Conservation (phyloP, 305 asterid species). For the Lippia alba region DNA sequence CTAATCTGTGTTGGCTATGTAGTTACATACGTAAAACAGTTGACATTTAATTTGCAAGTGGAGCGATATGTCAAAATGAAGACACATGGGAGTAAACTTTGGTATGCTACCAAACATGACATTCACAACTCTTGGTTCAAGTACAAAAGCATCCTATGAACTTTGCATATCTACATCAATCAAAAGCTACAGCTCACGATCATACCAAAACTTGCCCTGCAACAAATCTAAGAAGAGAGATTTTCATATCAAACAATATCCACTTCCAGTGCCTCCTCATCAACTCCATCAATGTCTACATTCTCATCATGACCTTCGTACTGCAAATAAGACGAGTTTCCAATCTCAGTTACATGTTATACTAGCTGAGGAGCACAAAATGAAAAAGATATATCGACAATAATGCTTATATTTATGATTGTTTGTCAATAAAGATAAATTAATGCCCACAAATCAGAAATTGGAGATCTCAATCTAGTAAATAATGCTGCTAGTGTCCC, state of each 20-base stretch:
- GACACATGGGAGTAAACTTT: not conserved
- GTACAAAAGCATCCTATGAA: not conserved
- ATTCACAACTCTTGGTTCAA: slow-evolving; percentile 10
- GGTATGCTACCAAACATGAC: slow-evolving; percentile 6
- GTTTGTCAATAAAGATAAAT: not conserved
- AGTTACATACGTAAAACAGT: no score
- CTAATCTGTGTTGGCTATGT: no score
- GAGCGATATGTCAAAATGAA: no score
- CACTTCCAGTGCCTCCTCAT: slow-evolving; percentile 70
- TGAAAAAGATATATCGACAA: not conserved
- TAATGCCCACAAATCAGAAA: slow-evolving; percentile 16
- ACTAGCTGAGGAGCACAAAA: not conserved
- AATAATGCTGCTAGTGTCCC: not conserved
- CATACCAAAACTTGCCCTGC: slow-evolving; percentile 32
- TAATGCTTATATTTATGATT: no score
- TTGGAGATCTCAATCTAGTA: not conserved
- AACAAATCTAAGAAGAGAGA: not conserved
- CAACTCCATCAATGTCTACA: slow-evolving; percentile 59
- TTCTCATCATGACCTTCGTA: slow-evolving; percentile 54
- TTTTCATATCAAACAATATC: slow-evolving; percentile 57
- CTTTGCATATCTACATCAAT: slow-evolving; percentile 19
- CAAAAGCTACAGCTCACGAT: slow-evolving; percentile 13
- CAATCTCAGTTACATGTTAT: slow-evolving; percentile 22
- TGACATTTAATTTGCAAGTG: not conserved
- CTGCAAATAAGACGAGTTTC: slow-evolving; percentile 58